A percentile compares a stretch with the other conserved stretches of the same genome.
Evolutionary conservation across 805 yeast species (phyloP).

Genomic region (Ogataea nakhonphanomensis): DNA sequence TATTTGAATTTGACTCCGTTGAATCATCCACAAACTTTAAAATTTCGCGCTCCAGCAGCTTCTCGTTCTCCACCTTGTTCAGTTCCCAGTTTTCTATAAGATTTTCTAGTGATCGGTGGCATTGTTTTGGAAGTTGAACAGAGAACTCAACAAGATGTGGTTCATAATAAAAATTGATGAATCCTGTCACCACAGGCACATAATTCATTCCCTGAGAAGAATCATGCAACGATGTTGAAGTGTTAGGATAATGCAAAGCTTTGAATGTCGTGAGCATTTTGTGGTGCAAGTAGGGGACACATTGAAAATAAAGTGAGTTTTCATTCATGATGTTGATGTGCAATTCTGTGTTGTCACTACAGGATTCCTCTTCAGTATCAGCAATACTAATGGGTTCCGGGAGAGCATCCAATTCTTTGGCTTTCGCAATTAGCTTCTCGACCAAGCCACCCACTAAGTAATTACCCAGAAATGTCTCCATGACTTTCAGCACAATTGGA

Average conservation of each 20-base stretch:
- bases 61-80: conserved; percentile 35
- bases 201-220: conserved; percentile 28
- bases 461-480: conserved; percentile 35
- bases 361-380: neutral
- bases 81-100: conserved; percentile 40
- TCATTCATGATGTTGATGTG: conserved; percentile 33
- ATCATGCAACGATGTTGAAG: conserved; percentile 7
- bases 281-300: conserved; percentile 34
- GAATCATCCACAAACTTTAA: conserved; percentile 31
- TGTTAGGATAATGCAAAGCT: conserved; percentile 28
- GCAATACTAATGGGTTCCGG: neutral
- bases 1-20: conserved; percentile 30
- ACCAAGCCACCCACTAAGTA: conserved; percentile 35
- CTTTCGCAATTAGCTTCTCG: conserved; percentile 29
- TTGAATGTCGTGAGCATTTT: conserved; percentile 25
- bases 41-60: conserved; percentile 38
- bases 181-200: conserved; percentile 27
- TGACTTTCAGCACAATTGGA: conserved; percentile 32
- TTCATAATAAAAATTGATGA: conserved; percentile 35
- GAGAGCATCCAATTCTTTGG: conserved; percentile 33
- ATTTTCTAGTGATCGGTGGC: conserved; percentile 27
- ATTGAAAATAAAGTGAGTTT: conserved; percentile 33
- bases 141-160: conserved; percentile 34
- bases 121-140: conserved; percentile 32
- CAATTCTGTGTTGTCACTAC: conserved; percentile 1